Conservation (phyloP, 2,329 filamentous ascomycete genomes). For the Gnomoniopsis sp. region DNA sequence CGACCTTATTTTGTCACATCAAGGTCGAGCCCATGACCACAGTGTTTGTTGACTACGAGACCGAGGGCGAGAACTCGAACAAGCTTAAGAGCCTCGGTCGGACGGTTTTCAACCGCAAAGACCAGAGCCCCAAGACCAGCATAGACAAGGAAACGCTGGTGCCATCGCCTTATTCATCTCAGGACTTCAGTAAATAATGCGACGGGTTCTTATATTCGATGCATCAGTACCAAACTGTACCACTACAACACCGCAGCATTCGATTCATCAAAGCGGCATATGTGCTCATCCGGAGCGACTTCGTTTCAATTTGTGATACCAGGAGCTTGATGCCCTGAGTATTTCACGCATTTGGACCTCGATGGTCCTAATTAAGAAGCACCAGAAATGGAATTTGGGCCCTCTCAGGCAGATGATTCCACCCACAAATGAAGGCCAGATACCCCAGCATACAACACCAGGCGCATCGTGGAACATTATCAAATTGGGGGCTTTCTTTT, state of each 20-base stretch:
- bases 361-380: constrained; percentile 1
- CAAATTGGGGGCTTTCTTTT: background rate
- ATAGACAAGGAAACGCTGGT: constrained; percentile 30
- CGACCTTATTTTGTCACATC: constrained; percentile 88
- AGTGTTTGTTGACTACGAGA: constrained; percentile 50
- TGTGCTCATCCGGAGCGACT: background rate
- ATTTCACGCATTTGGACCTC: background rate
- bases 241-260: background rate
- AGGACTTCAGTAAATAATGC: background rate
- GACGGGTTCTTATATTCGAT: background rate
- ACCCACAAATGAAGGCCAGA: constrained; percentile 5
- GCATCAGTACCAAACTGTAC: background rate
- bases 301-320: background rate
- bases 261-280: constrained; percentile 5
- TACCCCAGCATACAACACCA: constrained; percentile 11
- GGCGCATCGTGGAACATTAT: constrained; percentile 10
- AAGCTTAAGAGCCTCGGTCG: constrained; percentile 56
- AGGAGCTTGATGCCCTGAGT: constrained; percentile 13
- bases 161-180: background rate
- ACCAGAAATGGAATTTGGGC: background rate
- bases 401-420: background rate
- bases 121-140: constrained; percentile 47
- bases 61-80: constrained; percentile 40
- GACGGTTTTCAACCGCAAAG: constrained; percentile 55
- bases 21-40: constrained; percentile 59